These are phyloP conservation scores for Cetraspora pellucida DNA, from an alignment of 192 early-diverging fungal genomes.

Conservation along the genomic window DNA sequence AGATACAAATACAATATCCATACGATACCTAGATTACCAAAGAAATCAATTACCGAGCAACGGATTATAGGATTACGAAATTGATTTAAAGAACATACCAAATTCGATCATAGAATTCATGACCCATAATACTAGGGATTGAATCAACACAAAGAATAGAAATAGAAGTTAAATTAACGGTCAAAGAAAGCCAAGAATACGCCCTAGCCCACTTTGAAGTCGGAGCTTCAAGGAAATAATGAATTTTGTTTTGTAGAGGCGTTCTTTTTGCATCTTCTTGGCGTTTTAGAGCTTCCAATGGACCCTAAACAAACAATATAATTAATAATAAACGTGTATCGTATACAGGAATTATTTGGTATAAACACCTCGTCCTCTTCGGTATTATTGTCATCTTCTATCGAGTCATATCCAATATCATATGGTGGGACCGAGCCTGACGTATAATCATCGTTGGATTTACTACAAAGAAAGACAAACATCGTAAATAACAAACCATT, in stretches of 20 bases:
- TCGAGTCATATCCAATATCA: too few relatives aligned
- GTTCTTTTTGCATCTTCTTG: constrained; percentile 15
- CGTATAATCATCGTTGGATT: too few relatives aligned
- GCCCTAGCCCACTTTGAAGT: neutral
- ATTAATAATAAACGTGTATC: too few relatives aligned
- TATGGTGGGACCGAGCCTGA: too few relatives aligned
- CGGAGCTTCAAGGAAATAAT: constrained; percentile 32
- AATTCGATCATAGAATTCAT: neutral
- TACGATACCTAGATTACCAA: neutral
- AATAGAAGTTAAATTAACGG: neutral
- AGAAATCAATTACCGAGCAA: neutral
- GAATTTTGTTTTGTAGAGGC: neutral
- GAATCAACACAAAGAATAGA: constrained; percentile 10
- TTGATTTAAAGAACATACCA: constrained; percentile 8
- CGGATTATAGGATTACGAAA: neutral
- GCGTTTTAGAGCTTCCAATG: neutral
- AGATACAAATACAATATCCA: neutral
- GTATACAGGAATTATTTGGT: too few relatives aligned
- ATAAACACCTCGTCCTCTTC: too few relatives aligned
- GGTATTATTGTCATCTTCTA: too few relatives aligned
- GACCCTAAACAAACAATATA: neutral
- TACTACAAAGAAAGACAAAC: too few relatives aligned
- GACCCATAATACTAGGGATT: neutral
- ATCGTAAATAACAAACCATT: too few relatives aligned
- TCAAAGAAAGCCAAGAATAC: neutral